These are phyloP conservation scores for Brassica cretica DNA, from an alignment of 345 rosid species.

Conservation along the genomic window DNA sequence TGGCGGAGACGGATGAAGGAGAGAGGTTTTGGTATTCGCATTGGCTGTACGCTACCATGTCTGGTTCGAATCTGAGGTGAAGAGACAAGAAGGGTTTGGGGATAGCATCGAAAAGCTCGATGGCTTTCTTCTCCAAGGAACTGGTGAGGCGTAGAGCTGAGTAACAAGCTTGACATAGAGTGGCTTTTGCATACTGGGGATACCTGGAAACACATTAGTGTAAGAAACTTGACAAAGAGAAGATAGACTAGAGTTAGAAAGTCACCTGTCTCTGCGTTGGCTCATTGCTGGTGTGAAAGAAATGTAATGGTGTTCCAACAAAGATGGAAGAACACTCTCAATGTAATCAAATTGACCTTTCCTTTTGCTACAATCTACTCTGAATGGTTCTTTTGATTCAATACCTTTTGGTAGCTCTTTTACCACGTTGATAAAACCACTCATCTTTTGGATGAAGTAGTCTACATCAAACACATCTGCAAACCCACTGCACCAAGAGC, in stretches of 20 bases:
- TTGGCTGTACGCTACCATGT: not conserved
- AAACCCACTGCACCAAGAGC: constrained; percentile 64
- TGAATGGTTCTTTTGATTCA: constrained; percentile 70
- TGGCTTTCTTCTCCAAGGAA: not conserved
- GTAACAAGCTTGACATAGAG: not conserved
- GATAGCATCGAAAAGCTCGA: not conserved
- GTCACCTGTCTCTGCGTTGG: constrained; percentile 92
- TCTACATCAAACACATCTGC: constrained; percentile 92
- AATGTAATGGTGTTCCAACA: constrained; percentile 67
- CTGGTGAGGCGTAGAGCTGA: not conserved
- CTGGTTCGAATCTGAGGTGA: not conserved
- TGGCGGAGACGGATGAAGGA: not conserved
- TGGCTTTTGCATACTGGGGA: constrained; percentile 1
- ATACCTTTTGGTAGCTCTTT: constrained; percentile 66
- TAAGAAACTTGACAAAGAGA: not conserved
- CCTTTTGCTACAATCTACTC: constrained; percentile 87
- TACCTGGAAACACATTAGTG: not conserved
- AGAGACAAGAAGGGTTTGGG: not conserved
- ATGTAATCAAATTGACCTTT: constrained; percentile 92
- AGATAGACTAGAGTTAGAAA: not conserved
- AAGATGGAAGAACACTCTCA: constrained; percentile 73
- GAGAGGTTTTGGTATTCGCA: not conserved
- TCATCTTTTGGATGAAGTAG: constrained; percentile 74
- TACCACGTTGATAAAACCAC: constrained; percentile 63
- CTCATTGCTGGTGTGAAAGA: constrained; percentile 94